Evolutionary conservation across 768 basidiomycete genomes (phyloP), one percentile per base, ranked within the genome.

Genomic region (Boletus rubroflammeus): DNA sequence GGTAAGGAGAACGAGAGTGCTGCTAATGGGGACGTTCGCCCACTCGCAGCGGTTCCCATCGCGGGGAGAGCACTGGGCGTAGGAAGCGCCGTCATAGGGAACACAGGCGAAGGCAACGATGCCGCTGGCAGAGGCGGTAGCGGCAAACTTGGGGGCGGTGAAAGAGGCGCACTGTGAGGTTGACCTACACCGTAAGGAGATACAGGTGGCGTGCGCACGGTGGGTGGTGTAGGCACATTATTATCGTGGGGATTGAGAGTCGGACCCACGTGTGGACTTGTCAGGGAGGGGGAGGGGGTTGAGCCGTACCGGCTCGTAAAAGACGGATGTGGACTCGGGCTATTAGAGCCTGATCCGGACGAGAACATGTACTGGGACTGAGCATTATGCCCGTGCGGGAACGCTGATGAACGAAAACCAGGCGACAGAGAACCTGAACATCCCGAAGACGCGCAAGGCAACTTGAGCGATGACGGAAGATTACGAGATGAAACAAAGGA

Each of bases 81-180:
- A 40, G 65, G 53, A 6, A 51, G 40, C 13, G 35, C 4, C 26
- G 41, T 10, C 0, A 21, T 39, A 11, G 54, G 35, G 13, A 58
- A 55, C 31, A 35, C 35, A 7, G 67, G 62, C 15, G 57, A 55
- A n/a, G 65, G 53, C n/a, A 55, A 52, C 21, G 56, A 55, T 15
- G 21, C 17, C 17, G 42, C 49, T 0, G 66, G 62, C 35, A 62
- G 32, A n/a, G 62, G 62, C 14, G 68, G 61, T 6, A 64, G 46
- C 32, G 61, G 62, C 23, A 59, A 53, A 15, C 53, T 59, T 36
- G 67, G 68, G 0, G 69, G 64, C 6, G 64, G 65, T 5, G 70
- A 64, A 5, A 66, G 31, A 2, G 63, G 61, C 6, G 51, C 23
- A 25, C 49, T 46, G n/a, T 47, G 21, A 0, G 57, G 44, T 21